A percentile compares a stretch with the other conserved stretches of the same genome.
Conservation (phyloP, 768 basidiomycete genomes). For the Melanogaster broomeanus region DNA sequence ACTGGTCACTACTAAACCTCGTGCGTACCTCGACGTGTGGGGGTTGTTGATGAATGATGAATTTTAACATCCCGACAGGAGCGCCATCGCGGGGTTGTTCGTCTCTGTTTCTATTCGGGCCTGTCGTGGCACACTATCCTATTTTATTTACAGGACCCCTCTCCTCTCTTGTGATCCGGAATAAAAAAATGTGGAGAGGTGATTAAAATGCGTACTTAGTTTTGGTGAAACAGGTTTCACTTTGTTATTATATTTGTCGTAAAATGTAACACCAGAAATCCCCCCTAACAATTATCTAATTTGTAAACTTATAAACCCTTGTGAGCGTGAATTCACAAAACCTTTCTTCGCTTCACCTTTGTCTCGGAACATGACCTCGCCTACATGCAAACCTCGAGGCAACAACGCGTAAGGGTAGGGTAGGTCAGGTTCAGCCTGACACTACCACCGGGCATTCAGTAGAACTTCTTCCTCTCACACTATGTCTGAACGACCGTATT, state of each 20-base stretch:
- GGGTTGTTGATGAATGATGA: too few species aligned
- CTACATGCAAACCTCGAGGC: constrained; percentile 34
- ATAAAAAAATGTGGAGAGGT: too few species aligned
- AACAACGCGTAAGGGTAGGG: constrained; percentile 12
- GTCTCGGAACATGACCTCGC: constrained; percentile 20
- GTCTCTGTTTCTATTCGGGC: too few species aligned
- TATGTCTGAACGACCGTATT: constrained; percentile 51
- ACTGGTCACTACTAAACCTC: constrained; percentile 3
- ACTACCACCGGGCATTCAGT: background rate
- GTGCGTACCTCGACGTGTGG: too few species aligned
- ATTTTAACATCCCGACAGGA: background rate
- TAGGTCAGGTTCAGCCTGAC: constrained; percentile 9
- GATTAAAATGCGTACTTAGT: too few species aligned
- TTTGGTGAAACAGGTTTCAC: background rate
- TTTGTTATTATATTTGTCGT: constrained; percentile 14
- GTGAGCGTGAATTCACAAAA: too few species aligned
- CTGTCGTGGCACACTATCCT: background rate
- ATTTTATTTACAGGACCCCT: too few species aligned
- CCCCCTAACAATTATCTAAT: constrained; percentile 25
- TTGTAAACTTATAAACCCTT: too few species aligned
- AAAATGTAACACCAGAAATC: background rate
- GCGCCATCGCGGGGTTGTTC: too few species aligned
- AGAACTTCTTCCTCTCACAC: constrained; percentile 8
- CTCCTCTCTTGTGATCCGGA: too few species aligned
- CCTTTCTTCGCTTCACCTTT: constrained; percentile 20